These are phyloP conservation scores for Rhamnella rubrinervis DNA, from an alignment of 331 rosid species.

Conservation along the genomic window DNA sequence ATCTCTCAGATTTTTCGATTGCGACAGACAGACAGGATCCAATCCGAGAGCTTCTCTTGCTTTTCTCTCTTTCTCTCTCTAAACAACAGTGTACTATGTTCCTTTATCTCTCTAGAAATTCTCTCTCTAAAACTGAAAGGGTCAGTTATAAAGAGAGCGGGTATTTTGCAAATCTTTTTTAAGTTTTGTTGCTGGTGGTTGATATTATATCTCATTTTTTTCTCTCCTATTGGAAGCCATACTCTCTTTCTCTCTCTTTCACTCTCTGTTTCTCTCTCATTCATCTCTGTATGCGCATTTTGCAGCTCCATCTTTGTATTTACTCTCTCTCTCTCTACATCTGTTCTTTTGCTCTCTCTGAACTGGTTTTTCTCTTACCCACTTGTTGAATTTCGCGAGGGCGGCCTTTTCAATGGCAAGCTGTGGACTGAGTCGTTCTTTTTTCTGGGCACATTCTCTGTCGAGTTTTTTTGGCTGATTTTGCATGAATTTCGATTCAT, in stretches of 20 bases:
- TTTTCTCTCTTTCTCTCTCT: background rate
- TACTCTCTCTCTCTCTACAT: background rate
- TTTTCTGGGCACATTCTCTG: conserved; percentile 12
- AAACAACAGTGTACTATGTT: background rate
- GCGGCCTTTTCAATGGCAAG: background rate
- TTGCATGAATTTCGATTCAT: conserved; percentile 7
- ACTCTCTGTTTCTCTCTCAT: background rate
- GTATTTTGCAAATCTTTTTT: conserved; percentile 33
- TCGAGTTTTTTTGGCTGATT: conserved; percentile 9
- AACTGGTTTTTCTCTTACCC: background rate
- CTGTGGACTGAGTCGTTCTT: conserved; percentile 12
- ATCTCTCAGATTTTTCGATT: too few species aligned
- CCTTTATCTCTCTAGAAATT: background rate
- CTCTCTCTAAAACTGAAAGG: background rate
- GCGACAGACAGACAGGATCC: too few species aligned
- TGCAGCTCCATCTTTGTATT: background rate
- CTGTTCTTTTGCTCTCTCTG: background rate
- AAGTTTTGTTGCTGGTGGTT: conserved; percentile 28
- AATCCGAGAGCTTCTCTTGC: too few species aligned
- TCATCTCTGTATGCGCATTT: background rate
- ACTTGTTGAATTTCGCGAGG: background rate
- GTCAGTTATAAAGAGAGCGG: conserved; percentile 34
- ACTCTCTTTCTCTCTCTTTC: background rate
- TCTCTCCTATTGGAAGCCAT: conserved; percentile 11
- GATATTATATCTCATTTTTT: conserved; percentile 35